These are phyloP conservation scores for Agaricus sinodeliciosus DNA, from an alignment of 768 basidiomycete genomes.

Conservation along the genomic window DNA sequence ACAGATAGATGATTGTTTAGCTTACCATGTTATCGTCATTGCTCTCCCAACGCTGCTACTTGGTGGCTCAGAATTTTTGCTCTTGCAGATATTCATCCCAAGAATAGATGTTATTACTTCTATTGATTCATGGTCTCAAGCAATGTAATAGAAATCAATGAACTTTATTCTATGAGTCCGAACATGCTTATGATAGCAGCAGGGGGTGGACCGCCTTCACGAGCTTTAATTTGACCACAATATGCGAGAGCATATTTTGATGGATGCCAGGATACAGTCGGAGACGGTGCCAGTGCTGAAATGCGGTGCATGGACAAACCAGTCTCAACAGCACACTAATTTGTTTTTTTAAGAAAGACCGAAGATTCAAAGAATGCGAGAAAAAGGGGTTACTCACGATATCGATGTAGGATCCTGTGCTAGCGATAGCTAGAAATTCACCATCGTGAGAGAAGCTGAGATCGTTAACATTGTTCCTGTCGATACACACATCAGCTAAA, in stretches of 20 bases:
- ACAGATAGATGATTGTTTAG: too few relatives aligned
- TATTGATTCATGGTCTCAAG: too few relatives aligned
- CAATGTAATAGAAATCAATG: neutral
- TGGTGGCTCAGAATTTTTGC: too few relatives aligned
- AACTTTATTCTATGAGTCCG: constrained; percentile 37
- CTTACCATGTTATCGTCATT: too few relatives aligned
- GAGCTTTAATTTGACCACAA: constrained; percentile 66
- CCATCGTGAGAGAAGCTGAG: constrained; percentile 81
- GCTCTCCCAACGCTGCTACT: too few relatives aligned
- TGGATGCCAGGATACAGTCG: constrained; percentile 78
- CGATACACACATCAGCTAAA: neutral
- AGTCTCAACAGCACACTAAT: constrained; percentile 74
- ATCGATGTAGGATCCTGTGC: constrained; percentile 65
- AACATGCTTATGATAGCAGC: constrained; percentile 70
- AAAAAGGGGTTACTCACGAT: constrained; percentile 47
- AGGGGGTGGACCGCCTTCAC: constrained; percentile 60
- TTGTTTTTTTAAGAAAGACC: neutral
- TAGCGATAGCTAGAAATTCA: constrained; percentile 77
- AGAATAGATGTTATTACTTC: too few relatives aligned
- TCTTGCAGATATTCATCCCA: too few relatives aligned
- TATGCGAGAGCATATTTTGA: constrained; percentile 78
- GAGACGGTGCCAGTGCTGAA: constrained; percentile 62
- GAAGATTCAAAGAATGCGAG: neutral
- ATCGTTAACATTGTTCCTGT: constrained; percentile 62
- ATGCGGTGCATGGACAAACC: constrained; percentile 71